Percentiles rank a stretch among this genome's conserved stretches.
phyloP scores from a whole-genome alignment of 179 eudicot genomes.

The Nepenthes alata region DNA sequence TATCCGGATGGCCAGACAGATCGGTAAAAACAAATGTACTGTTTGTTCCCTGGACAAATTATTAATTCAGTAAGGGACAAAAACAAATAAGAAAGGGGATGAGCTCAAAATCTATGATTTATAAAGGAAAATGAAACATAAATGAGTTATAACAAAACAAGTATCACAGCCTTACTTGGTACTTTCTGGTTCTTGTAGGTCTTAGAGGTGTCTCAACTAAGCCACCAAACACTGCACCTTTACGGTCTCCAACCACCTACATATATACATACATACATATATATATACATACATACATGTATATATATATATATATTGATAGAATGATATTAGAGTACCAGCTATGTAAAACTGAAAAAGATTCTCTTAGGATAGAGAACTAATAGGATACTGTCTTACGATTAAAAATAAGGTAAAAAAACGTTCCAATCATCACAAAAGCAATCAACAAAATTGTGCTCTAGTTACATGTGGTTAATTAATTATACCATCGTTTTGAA shows the following conservation, averaged over 20 bases:
- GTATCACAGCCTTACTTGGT: slow-evolving; percentile 47
- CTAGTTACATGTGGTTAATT: no score
- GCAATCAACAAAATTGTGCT: no score
- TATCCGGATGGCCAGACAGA: slow-evolving; percentile 43
- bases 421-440: no score
- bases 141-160: slow-evolving; percentile 2
- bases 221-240: slow-evolving; percentile 90
- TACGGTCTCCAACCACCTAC: slow-evolving; percentile 86
- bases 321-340: not conserved
- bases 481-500: no score
- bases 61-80: slow-evolving; percentile 3
- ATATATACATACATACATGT: no score
- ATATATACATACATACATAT: not conserved
- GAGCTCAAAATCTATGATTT: not conserved
- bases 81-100: not conserved
- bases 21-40: slow-evolving; percentile 75
- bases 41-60: slow-evolving; percentile 54
- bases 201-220: slow-evolving; percentile 79
- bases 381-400: no score
- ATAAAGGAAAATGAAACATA: not conserved
- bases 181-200: slow-evolving; percentile 49
- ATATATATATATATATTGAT: no score
- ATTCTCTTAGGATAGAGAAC: not conserved
- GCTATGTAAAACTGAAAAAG: not conserved
- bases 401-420: no score